Percentiles rank a stretch among this genome's conserved stretches.
Evolutionary conservation across 495 filamentous ascomycete genomes (phyloP).

Genomic region (Trichoderma parareesei): DNA sequence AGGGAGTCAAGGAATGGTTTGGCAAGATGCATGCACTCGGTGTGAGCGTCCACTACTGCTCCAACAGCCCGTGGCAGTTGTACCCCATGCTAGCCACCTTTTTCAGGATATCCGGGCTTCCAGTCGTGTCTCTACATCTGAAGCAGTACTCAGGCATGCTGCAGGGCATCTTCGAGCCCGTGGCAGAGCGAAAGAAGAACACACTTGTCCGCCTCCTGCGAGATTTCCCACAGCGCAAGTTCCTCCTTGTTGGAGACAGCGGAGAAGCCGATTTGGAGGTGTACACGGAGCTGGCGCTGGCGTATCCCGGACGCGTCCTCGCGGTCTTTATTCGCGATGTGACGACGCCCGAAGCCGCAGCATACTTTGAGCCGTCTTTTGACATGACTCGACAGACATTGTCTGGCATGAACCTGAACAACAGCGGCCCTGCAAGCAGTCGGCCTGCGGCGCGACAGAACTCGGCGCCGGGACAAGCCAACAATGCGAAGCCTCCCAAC

Average conservation of each 20-base stretch:
- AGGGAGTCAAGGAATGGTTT: conserved; percentile 89
- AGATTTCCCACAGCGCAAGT: conserved; percentile 85
- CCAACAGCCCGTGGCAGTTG: conserved; percentile 93
- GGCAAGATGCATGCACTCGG: conserved; percentile 62
- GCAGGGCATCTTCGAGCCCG: conserved; percentile 95
- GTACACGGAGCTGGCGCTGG: conserved; percentile 83
- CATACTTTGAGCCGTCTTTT: conserved; percentile 72
- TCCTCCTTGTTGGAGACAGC: conserved; percentile 89
- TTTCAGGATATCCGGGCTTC: conserved; percentile 71
- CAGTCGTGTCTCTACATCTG: conserved; percentile 81
- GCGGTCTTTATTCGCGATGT: conserved; percentile 89
- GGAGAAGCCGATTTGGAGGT: conserved; percentile 96
- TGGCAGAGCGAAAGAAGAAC: conserved; percentile 85
- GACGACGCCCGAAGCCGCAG: conserved; percentile 59
- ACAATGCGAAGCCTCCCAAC: neutral
- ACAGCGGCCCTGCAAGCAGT: conserved; percentile 16
- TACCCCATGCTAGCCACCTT: conserved; percentile 80
- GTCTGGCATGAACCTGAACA: conserved; percentile 13
- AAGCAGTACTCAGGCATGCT: conserved; percentile 95
- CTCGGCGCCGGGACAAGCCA: conserved; percentile 10
- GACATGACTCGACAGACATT: conserved; percentile 14
- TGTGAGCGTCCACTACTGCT: conserved; percentile 85
- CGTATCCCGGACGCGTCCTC: conserved; percentile 73
- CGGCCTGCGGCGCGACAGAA: conserved; percentile 23
- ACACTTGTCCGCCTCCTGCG: conserved; percentile 74